Base-by-base conservation (phyloP, 768 basidiomycete genomes). In the Psilocybe cubensis region DNA sequence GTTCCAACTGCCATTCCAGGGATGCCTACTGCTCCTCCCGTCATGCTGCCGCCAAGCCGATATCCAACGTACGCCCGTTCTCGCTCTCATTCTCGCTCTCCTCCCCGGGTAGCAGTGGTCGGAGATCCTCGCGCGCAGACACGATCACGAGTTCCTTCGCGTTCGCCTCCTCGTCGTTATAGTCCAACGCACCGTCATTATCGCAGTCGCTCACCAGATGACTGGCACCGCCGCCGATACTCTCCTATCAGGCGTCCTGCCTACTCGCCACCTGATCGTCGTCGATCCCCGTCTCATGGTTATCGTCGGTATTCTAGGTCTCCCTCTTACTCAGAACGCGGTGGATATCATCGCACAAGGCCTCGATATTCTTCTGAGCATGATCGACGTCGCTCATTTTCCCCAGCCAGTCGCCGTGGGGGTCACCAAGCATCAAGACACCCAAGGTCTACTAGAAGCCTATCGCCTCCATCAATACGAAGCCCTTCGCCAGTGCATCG, bases 31-130 rank as follows among this genome's bases (percentile, higher is more conserved):
- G 21, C 21, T 3, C 18, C 44, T 28, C 62, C 24, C 14, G 38
- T 51, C 20, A 53, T 58, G 31, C 31, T 53, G 38, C 47, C 57
- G 4, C 50, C 51, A 31, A 40, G 38, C 23, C 53, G 31, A 11
- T 48, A 49, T 33, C 40, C 54, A 20, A 33, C 40, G 27, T 40
- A 45, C 25, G 17, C 18, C 21, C 69, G 53, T 24, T 61, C 62
- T 23, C 66, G 64, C 24, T 68, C 69, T 27, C 69, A 25, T 41
- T 67, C 67, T 14, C 59, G 52, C 3, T 56, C 60, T n/a, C 54
- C 58, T 23, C 56, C 58, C 9, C 61, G 56, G 6, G 45, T 64
- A 27, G 55, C 60, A 45, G 53, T 64, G 24, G 54, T 64, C 40
- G 47, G 56, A 2, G 61, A 63, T 31, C 57, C 59, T 56, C 56